Evolutionary conservation across 1,139 yeast species (phyloP), one percentile per base, ranked within the genome.

Genomic region (Magnusiomyces sp.): DNA sequence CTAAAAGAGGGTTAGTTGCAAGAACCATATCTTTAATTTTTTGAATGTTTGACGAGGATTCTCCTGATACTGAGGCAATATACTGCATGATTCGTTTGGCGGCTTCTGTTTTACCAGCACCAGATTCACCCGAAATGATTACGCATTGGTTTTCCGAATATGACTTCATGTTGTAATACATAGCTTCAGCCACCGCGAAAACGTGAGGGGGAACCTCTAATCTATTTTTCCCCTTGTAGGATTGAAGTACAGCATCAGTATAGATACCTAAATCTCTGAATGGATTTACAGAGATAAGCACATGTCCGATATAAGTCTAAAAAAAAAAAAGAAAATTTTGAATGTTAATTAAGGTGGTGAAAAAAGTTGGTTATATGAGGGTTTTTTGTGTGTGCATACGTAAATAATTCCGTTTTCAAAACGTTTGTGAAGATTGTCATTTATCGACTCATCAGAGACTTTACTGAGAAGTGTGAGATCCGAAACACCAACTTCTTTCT

Each of bases 181-280:
- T 90, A 38, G 95, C 72, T 68, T 94, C 99, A 17, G 99, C 98
- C 61, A 92, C 90, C 48, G 97, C 96, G 69, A 84, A 94, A 42
- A 94, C 98, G 70, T 94, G 99, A 6, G 99, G 99, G n/a, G 97
- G 95, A 36, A 86, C 95, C 68, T 94, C 99, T 55, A 94, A 73
- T 62, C 98, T 75, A 67, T 92, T 94, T 66, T 90, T 88, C 52
- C 96, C 97, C 66, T 82, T 81, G 65, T 94, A 94, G 45, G 83
- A 73, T 53, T 80, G 77, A 60, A 92, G 71, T 10, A 82, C 80
- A 29, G 79, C 82, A 48, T 79, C 83, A 5, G 97, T 88, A 68
- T 94, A 94, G 49, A 94, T 92, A 2, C 98, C 99, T 62, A 94
- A 74, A 65, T 94, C 98, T 58, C 90, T 80, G 71, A 94, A 94